Evolutionary conservation across 1,139 yeast species (phyloP), one percentile per base, ranked within the genome.

Genomic region (Fermentozyma sake): DNA sequence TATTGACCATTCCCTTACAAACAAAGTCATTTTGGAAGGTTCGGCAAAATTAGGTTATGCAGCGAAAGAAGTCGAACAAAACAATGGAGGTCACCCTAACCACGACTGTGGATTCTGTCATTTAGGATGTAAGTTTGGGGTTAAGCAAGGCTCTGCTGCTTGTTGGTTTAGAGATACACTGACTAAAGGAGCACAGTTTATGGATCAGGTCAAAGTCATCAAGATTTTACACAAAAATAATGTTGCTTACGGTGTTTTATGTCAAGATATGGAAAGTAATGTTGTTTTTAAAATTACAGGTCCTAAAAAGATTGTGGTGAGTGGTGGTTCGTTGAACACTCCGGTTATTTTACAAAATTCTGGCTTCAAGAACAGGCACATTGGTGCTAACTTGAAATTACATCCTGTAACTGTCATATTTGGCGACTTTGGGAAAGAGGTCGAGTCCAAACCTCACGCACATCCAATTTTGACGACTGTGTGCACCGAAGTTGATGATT

Each of bases 141-240:
- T 68, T 32, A 74, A 72, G 36, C 77, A 72, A 44, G 79, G 81
- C 6, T 60, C 74, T 6, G 55, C 61, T 7, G 69, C 57, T 20
- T 61, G 64, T 41, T 75, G 80, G 80, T 61, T 75, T 32, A 57
- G 64, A 27, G 70, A 63, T 22, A 76, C 80, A 0, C 61, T 64
- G 2, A 59, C 52, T n/a, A 50, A 58, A 16, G 81, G 80, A 1
- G 53, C 70, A 7, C 53, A 62, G 39, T 62, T 75, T 34, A 57
- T 74, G 57, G 74, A 67, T 34, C 59, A 68, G 35, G 71, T 73
- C 3, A 45, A 48, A 20, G 81, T 73, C 1, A 35, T 51, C 8
- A 41, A 48, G 18, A 55, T 76, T 14, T 35, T 61, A 16, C 74
- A 68, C 44, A 46, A 48, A 15, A 41, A 52, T 10, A 73, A 74